Base-by-base conservation (phyloP, 352 stramenopile species). In the Globisporangium spinosum region DNA sequence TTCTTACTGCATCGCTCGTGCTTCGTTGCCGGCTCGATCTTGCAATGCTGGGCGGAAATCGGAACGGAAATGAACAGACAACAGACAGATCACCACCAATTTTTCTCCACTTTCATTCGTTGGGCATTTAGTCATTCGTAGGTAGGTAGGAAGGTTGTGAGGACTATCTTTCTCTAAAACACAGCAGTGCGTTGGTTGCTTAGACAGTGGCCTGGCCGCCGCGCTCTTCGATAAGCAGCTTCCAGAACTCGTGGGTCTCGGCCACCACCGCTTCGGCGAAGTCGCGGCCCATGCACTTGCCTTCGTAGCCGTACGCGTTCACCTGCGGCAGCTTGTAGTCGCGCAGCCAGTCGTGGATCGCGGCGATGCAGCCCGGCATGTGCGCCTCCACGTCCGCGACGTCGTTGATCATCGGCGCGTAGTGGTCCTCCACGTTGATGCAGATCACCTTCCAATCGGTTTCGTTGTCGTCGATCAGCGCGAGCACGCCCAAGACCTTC, bases 251-350 rank as follows among this genome's bases (percentile, higher is more conserved):
- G 83, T 95, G 87, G 43, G 87, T 95, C 74, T 95, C 87, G 56
- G 87, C 87, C 25, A 95, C 87, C 29, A 90, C 86, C 23, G 80
- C 82, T 68, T 95, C 87, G 60, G 94, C 90, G 72, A 97, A 98
- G 71, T 94, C 85, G 59, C 85, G 79, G 71, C 85, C 80, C 80
- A 98, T 95, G 72, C 86, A 98, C 83, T 98, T 98, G 78, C 98
- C 97, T 34, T 99, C 97, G 78, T 98, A 99, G 74, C 96, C 97
- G 83, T 99, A 99, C 64, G 85, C 92, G 89, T 99, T 99, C 60
- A 99, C 83, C 90, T 99, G 97, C 29, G 98, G 97, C 69, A 98
- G 98, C 87, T 99, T 99, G 91, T 99, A 99, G 93, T 98, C 98
- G 71, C 97, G 90, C 77, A 99, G 97, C 97, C 97, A 99, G 85